A percentile compares a stretch with the other conserved stretches of the same genome.
Conservation (phyloP, 1,284 basidiomycete genomes). For the Ceratobasidium sp. region DNA sequence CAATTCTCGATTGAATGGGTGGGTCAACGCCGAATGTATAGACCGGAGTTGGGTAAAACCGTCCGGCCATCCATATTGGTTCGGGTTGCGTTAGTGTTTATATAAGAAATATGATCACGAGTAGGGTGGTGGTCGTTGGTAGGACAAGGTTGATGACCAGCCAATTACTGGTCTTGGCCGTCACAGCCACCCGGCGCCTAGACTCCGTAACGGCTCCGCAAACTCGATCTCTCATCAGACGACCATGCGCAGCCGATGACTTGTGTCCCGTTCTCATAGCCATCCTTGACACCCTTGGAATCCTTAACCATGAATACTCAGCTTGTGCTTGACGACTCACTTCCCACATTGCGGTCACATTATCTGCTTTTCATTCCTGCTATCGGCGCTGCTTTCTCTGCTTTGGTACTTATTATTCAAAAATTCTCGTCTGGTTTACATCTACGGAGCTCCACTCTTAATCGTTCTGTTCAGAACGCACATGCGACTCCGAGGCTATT, state of each 20-base stretch:
- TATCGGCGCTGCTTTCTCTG: background rate
- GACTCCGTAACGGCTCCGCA: too few species aligned
- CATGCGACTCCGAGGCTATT: background rate
- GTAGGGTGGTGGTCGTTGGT: too few species aligned
- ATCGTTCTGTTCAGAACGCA: conserved; percentile 16
- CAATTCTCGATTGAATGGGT: too few species aligned
- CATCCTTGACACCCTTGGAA: background rate
- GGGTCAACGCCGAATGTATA: too few species aligned
- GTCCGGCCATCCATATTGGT: too few species aligned
- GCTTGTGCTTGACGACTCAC: background rate
- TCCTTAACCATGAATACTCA: background rate
- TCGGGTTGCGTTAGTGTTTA: too few species aligned
- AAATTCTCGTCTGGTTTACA: conserved; percentile 16
- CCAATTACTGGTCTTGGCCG: too few species aligned
- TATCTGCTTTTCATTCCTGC: background rate
- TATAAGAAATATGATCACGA: too few species aligned
- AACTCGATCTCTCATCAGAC: too few species aligned
- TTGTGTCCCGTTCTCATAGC: background rate
- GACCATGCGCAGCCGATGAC: background rate
- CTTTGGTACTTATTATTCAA: background rate
- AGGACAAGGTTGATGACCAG: background rate
- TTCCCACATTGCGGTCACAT: background rate
- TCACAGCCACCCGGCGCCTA: too few species aligned
- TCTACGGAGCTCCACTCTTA: background rate
- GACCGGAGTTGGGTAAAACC: too few species aligned